Conservation (phyloP, 169 alveolate species). For the Plasmodium blacklocki region DNA sequence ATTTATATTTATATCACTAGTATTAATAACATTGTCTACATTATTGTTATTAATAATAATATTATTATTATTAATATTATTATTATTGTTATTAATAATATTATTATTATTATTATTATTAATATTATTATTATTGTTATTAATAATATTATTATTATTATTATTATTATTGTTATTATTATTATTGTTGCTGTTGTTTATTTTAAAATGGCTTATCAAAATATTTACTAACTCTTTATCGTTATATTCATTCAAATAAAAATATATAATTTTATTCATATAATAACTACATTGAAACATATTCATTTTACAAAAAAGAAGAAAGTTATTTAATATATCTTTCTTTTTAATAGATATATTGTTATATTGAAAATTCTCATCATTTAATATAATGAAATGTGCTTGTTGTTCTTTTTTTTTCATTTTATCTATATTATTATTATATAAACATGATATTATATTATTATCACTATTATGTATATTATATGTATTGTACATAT, state of each 20-base stretch:
- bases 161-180: too few relatives aligned
- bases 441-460: too few relatives aligned
- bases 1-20: too few relatives aligned
- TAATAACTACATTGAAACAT: slow-evolving; percentile 27
- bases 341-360: slow-evolving; percentile 30
- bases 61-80: too few relatives aligned
- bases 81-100: too few relatives aligned
- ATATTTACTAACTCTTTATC: slow-evolving; percentile 55
- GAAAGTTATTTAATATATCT: slow-evolving; percentile 19
- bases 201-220: slow-evolving; percentile 28
- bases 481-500: too few relatives aligned
- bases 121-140: too few relatives aligned
- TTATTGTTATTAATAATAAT: too few relatives aligned
- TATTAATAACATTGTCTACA: too few relatives aligned
- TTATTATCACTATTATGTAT: not conserved
- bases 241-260: slow-evolving; percentile 29
- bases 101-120: too few relatives aligned
- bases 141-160: too few relatives aligned
- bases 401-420: not conserved
- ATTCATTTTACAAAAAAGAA: slow-evolving; percentile 13
- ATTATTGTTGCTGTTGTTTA: not conserved
- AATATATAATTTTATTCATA: slow-evolving; percentile 6
- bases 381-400: slow-evolving; percentile 5
- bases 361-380: slow-evolving; percentile 20
- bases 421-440: not conserved